Evolutionary conservation across 805 yeast genomes (phyloP), one percentile per base, ranked within the genome.

Genomic region (Blastobotrys attinorum): DNA sequence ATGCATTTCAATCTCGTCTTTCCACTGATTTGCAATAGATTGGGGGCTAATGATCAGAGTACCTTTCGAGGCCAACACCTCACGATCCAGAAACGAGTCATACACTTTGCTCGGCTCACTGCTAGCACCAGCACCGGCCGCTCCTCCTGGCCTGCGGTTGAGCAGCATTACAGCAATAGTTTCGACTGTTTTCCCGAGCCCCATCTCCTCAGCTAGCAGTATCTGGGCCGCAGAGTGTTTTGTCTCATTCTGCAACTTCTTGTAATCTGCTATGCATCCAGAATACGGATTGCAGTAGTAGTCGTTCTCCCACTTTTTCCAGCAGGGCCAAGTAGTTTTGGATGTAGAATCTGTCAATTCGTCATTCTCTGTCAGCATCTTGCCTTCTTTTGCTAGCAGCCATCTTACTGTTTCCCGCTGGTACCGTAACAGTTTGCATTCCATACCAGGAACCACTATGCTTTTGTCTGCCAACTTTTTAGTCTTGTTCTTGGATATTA

Each of bases 101-200:
- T 45, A 59, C 16, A 32, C 34, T 27, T 6, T 20, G 7, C 10
- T 8, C n/a, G n/a, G n/a, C n/a, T n/a, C n/a, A n/a, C n/a, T n/a
- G n/a, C n/a, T n/a, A n/a, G n/a, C n/a, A n/a, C n/a, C n/a, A 3
- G 21, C 11, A 31, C 21, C 21, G 3, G 6, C 10, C 7, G 7
- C n/a, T 15, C 22, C 31, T 5, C 2, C n/a, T 0, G 72, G 69
- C 13, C 96, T 63, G 25, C 67, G 78, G 58, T 92, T 82, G 40
- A 79, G 56, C 1, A 78, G 57, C 0, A 83, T 63, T 32, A 90
- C 64, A 0, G 95, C 69, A 2, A 85, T 68, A 11, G 88, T 69
- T 59, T 92, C 98, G 3, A 92, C 79, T 0, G 98, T 90, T 57
- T 92, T 92, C 0, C 98, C 98, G 5, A 92, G 70, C 0, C 98